Evolutionary conservation across 352 stramenopile species (phyloP).

Genomic region (Phytopythium vexans): DNA sequence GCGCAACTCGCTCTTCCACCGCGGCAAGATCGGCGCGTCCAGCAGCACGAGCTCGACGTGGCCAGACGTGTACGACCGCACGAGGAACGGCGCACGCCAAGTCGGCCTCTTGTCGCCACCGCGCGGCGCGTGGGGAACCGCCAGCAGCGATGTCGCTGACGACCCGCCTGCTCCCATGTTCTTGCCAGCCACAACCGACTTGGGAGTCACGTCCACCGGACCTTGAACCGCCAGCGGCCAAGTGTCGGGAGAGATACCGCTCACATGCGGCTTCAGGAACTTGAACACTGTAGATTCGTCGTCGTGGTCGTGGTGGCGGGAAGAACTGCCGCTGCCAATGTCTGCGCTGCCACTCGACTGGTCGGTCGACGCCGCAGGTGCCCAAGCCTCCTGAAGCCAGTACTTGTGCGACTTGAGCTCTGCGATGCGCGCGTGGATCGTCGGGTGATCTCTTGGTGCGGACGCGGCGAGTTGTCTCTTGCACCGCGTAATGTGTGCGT

Average conservation of each 20-base stretch:
- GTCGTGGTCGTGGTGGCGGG: constrained; percentile 1
- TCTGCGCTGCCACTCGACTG: constrained; percentile 9
- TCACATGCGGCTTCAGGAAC: constrained; percentile 57
- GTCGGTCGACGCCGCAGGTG: constrained; percentile 8
- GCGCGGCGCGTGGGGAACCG: constrained; percentile 38
- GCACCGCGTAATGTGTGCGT: constrained; percentile 48
- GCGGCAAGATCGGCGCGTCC: constrained; percentile 52
- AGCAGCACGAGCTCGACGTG: constrained; percentile 75
- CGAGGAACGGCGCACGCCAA: constrained; percentile 52
- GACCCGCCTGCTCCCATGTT: constrained; percentile 36
- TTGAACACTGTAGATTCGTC: constrained; percentile 21
- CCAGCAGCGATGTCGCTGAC: constrained; percentile 46
- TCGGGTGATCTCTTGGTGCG: constrained; percentile 8
- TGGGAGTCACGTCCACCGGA: constrained; percentile 48
- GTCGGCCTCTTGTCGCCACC: constrained; percentile 23
- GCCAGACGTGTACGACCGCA: constrained; percentile 68
- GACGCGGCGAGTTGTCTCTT: constrained; percentile 20
- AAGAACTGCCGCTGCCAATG: constrained; percentile 8
- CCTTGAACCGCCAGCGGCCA: constrained; percentile 77
- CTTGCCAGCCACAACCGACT: constrained; percentile 59
- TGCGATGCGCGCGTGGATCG: constrained; percentile 32
- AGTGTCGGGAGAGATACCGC: constrained; percentile 66
- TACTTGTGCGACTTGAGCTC: constrained; percentile 85
- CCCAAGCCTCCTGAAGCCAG: constrained; percentile 75
- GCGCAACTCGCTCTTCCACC: constrained; percentile 43